Evolutionary conservation across 345 rosid species (phyloP).

Genomic region (Camelina sativa): DNA sequence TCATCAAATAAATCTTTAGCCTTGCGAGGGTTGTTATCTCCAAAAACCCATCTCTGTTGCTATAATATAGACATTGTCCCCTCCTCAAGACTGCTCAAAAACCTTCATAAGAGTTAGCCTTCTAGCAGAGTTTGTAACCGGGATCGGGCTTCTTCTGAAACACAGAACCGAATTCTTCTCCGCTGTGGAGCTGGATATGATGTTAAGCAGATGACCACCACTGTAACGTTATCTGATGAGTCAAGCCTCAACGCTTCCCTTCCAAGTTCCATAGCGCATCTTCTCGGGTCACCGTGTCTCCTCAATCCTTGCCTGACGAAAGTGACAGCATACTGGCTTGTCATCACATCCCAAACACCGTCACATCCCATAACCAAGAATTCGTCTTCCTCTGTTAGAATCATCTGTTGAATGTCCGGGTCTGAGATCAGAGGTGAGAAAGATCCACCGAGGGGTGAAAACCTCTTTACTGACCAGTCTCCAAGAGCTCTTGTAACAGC

Average conservation of each 20-base stretch:
- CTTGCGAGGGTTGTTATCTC: conserved; percentile 15
- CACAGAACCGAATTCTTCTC: conserved; percentile 60
- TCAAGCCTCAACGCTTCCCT: conserved; percentile 71
- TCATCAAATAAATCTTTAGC: conserved; percentile 25
- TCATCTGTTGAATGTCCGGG: conserved; percentile 72
- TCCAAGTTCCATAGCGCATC: conserved; percentile 70
- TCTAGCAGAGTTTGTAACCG: conserved; percentile 36
- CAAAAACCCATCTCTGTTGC: conserved; percentile 21
- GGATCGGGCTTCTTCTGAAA: conserved; percentile 62
- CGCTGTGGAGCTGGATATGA: conserved; percentile 50
- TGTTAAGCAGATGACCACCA: conserved; percentile 74
- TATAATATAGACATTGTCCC: conserved; percentile 31
- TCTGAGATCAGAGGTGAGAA: conserved; percentile 78
- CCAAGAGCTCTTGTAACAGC: conserved; percentile 86
- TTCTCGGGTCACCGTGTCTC: conserved; percentile 71
- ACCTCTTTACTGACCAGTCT: conserved; percentile 71
- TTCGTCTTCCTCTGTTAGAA: conserved; percentile 71
- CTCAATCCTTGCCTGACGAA: conserved; percentile 68
- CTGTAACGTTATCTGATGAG: conserved; percentile 70
- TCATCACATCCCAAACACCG: conserved; percentile 84
- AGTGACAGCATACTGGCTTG: conserved; percentile 77
- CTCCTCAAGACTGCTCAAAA: conserved; percentile 23
- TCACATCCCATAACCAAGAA: conserved; percentile 83
- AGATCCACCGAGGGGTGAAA: conserved; percentile 29
- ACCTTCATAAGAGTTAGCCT: conserved; percentile 18